A percentile compares a stretch with the other conserved stretches of the same genome.
These are phyloP conservation scores for Anthoceros angustus DNA, from an alignment of 225 moss, liverwort and hornwort species.

Conservation along the genomic window DNA sequence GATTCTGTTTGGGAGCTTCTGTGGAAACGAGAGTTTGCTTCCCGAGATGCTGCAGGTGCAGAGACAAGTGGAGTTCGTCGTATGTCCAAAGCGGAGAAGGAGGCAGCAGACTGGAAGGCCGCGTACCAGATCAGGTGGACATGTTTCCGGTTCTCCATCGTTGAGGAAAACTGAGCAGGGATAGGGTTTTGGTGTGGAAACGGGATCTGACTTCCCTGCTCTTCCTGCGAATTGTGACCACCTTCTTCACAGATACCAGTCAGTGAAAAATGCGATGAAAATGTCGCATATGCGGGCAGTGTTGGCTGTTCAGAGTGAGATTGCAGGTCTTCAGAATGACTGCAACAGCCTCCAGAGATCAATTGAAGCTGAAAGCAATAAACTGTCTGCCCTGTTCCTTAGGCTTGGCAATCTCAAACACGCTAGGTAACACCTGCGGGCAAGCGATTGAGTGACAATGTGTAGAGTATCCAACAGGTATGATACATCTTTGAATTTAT, in stretches of 20 bases:
- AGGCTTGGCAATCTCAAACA: background rate
- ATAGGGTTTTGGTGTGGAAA: background rate
- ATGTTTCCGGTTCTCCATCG: background rate
- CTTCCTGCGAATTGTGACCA: background rate
- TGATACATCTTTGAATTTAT: background rate
- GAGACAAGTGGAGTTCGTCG: background rate
- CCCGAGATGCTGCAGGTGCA: background rate
- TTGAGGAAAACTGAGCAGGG: background rate
- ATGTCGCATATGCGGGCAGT: background rate
- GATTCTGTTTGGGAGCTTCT: background rate
- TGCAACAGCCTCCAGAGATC: constrained; percentile 1
- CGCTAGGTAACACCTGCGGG: background rate
- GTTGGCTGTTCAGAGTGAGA: constrained; percentile 1
- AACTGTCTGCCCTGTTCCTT: background rate
- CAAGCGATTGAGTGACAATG: background rate
- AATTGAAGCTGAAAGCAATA: background rate
- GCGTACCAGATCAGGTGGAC: background rate
- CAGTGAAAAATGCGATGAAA: background rate
- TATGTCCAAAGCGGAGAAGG: background rate
- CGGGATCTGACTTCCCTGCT: background rate
- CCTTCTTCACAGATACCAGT: background rate
- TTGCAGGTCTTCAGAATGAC: background rate
- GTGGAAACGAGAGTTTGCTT: background rate
- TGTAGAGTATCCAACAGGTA: background rate
- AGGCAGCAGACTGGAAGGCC: background rate